Conservation (phyloP, 2,329 filamentous ascomycete genomes). For the Aspergillus piperis region DNA sequence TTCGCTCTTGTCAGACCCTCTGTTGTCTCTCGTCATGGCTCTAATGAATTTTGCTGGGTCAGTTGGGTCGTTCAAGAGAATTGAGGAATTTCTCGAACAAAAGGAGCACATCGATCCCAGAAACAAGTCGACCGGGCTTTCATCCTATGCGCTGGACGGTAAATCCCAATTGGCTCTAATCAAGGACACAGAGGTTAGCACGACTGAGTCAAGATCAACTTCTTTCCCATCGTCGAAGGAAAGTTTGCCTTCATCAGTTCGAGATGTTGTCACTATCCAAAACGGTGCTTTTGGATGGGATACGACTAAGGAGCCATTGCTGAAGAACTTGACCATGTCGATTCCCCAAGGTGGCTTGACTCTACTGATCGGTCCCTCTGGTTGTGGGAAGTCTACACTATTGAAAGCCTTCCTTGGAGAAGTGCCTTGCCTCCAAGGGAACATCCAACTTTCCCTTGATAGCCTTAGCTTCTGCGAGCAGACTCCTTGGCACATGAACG, state of each 20-base stretch:
- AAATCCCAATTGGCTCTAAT: conserved; percentile 22
- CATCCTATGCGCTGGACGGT: conserved; percentile 22
- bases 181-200: conserved; percentile 26
- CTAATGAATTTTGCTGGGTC: conserved; percentile 48
- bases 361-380: conserved; percentile 54
- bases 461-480: conserved; percentile 47
- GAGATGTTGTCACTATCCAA: conserved; percentile 44
- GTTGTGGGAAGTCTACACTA: conserved; percentile 56
- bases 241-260: conserved; percentile 13
- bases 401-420: conserved; percentile 50
- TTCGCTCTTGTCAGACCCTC: conserved; percentile 48
- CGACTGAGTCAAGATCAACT: conserved; percentile 26
- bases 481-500: conserved; percentile 45
- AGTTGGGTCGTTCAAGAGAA: conserved; percentile 49
- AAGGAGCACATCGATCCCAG: conserved; percentile 32
- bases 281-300: conserved; percentile 53
- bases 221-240: conserved; percentile 26
- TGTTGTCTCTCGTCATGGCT: conserved; percentile 49
- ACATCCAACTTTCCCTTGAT: conserved; percentile 31
- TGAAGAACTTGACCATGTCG: conserved; percentile 45
- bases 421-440: conserved; percentile 37
- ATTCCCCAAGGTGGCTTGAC: conserved; percentile 49
- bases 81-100: conserved; percentile 48
- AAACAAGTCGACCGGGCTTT: conserved; percentile 11
- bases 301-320: conserved; percentile 40